These are phyloP conservation scores for Phialophora verrucosa DNA, from an alignment of 2,329 filamentous ascomycete genomes.

Conservation along the genomic window DNA sequence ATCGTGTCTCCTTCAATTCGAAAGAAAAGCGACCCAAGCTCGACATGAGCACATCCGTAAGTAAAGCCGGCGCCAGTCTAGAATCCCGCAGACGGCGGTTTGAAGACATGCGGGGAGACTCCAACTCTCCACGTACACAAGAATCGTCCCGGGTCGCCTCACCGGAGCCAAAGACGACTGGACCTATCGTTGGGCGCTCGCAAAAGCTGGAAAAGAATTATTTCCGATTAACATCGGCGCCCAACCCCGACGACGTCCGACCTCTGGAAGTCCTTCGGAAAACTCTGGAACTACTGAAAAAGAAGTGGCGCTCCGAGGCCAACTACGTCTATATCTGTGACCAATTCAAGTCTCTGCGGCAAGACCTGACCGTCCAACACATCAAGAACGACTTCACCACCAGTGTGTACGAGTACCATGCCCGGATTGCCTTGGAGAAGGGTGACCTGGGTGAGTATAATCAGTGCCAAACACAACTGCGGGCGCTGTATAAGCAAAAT, in stretches of 20 bases:
- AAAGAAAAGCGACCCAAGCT: constrained; percentile 57
- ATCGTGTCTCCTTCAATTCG: constrained; percentile 70
- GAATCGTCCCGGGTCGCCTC: constrained; percentile 53
- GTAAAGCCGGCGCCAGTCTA: constrained; percentile 87
- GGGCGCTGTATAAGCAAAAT: constrained; percentile 84
- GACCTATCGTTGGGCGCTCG: constrained; percentile 84
- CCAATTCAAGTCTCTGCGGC: constrained; percentile 97
- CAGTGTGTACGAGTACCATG: constrained; percentile 95
- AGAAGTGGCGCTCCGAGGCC: constrained; percentile 90
- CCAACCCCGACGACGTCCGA: constrained; percentile 85
- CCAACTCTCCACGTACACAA: constrained; percentile 47
- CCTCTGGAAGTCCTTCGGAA: constrained; percentile 79
- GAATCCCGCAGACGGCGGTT: constrained; percentile 91
- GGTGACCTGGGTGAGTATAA: constrained; percentile 99
- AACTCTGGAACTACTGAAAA: constrained; percentile 85
- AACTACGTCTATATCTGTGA: constrained; percentile 99
- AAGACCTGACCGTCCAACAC: constrained; percentile 96
- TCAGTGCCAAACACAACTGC: constrained; percentile 98
- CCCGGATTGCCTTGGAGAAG: constrained; percentile 95
- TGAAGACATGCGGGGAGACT: constrained; percentile 59
- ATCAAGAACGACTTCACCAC: constrained; percentile 97
- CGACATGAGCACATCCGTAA: constrained; percentile 62
- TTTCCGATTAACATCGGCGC: constrained; percentile 87
- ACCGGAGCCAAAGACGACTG: constrained; percentile 53
- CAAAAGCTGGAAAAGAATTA: constrained; percentile 90